Percentiles rank a stretch among this genome's conserved stretches.
Conservation (phyloP, 371 early-diverging fungal species). For the Catenaria anguillulae region DNA sequence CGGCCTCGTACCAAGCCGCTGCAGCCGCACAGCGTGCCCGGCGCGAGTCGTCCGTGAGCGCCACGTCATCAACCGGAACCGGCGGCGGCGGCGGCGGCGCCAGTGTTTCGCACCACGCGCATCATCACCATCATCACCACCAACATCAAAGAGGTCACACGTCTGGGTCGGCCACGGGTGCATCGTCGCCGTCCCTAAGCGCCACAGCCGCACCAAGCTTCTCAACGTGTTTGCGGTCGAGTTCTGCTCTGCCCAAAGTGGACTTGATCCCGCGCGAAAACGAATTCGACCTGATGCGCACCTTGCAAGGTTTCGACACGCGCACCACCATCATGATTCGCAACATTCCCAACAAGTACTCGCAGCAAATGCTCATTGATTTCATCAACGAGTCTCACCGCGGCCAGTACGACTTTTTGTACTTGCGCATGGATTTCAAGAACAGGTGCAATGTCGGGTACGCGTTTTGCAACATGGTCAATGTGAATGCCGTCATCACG, state of each 20-base stretch:
- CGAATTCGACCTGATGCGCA: slow-evolving; percentile 11
- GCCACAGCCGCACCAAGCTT: not conserved
- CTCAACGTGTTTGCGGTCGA: slow-evolving; percentile 1
- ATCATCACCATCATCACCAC: too few species aligned
- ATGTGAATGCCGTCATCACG: slow-evolving; percentile 39
- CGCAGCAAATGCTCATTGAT: slow-evolving; percentile 64
- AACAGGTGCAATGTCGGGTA: slow-evolving; percentile 75
- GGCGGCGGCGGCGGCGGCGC: too few species aligned
- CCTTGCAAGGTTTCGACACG: slow-evolving; percentile 31
- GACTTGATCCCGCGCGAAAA: slow-evolving; percentile 8
- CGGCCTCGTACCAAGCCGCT: too few species aligned
- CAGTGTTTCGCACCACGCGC: too few species aligned
- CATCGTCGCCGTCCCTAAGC: too few species aligned
- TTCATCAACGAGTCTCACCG: slow-evolving; percentile 59
- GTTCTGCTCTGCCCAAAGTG: not conserved
- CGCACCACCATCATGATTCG: slow-evolving; percentile 82
- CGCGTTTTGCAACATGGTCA: slow-evolving; percentile 78
- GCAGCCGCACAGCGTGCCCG: too few species aligned
- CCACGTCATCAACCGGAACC: too few species aligned
- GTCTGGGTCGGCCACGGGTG: too few species aligned
- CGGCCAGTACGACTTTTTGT: slow-evolving; percentile 68
- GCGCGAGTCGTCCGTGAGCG: too few species aligned
- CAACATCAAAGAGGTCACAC: too few species aligned
- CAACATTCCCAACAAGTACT: slow-evolving; percentile 83
- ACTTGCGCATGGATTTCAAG: slow-evolving; percentile 79